A percentile compares a stretch with the other conserved stretches of the same genome.
Evolutionary conservation across 257 asterid genomes (phyloP).

Genomic region (Plectranthus barbatus): DNA sequence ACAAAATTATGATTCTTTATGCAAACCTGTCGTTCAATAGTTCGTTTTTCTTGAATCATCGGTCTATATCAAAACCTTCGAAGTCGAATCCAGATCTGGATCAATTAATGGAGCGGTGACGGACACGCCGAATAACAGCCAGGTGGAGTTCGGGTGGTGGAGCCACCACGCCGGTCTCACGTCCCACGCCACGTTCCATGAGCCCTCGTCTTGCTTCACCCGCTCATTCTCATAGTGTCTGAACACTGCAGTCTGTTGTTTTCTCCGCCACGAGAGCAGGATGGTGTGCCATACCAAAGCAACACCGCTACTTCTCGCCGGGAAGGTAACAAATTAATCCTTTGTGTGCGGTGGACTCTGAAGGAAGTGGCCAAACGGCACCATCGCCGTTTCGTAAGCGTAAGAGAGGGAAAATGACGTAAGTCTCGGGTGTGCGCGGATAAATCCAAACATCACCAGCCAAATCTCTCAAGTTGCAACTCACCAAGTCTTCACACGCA

Average conservation of each 20-base stretch:
- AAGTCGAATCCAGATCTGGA: conserved; percentile 20
- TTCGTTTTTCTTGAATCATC: conserved; percentile 13
- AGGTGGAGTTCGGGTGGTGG: conserved; percentile 69
- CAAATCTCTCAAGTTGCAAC: not conserved
- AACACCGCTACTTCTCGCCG: conserved; percentile 20
- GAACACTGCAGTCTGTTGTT: conserved; percentile 24
- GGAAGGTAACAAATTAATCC: not conserved
- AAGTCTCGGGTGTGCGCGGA: conserved; percentile 60
- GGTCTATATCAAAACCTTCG: conserved; percentile 6
- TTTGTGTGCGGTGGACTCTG: not conserved
- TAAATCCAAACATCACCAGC: conserved; percentile 76
- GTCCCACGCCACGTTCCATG: conserved; percentile 94
- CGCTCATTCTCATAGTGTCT: conserved; percentile 37
- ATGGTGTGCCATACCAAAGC: conserved; percentile 75
- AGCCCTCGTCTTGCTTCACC: conserved; percentile 55
- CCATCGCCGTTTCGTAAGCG: conserved; percentile 31
- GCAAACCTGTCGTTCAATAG: conserved; percentile 54
- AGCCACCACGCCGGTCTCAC: conserved; percentile 92
- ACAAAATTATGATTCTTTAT: not conserved
- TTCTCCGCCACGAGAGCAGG: conserved; percentile 47
- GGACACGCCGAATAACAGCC: conserved; percentile 70
- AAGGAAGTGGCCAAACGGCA: conserved; percentile 33
- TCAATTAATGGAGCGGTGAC: conserved; percentile 25
- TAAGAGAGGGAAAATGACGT: conserved; percentile 37
- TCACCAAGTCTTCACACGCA: not conserved